Percentiles rank a stretch among this genome's conserved stretches.
Conservation (phyloP, 2,329 filamentous ascomycete species). For the Hypoxylon sp. region DNA sequence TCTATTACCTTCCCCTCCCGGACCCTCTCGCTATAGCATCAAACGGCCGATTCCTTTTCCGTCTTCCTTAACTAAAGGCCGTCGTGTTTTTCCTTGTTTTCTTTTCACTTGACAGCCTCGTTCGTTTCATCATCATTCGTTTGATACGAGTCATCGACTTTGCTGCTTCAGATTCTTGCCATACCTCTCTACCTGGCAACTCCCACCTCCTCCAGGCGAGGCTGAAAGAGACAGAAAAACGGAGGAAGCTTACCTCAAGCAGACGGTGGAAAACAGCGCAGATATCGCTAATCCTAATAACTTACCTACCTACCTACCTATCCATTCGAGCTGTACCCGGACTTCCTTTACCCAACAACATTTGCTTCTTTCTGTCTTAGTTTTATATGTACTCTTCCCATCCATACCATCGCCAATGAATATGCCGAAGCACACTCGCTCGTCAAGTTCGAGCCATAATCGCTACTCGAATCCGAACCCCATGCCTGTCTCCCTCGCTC, state of each 20-base stretch:
- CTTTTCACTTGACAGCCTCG: slow-evolving; percentile 43
- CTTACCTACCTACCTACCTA: slow-evolving; percentile 23
- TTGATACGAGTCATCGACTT: slow-evolving; percentile 59
- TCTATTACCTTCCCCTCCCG: slow-evolving; percentile 51
- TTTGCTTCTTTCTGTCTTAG: slow-evolving; percentile 33
- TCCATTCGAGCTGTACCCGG: slow-evolving; percentile 38
- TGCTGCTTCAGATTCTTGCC: slow-evolving; percentile 33
- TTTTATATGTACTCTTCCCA: slow-evolving; percentile 41
- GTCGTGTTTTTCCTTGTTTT: slow-evolving; percentile 51
- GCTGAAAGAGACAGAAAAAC: slow-evolving; percentile 30
- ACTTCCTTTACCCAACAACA: slow-evolving; percentile 25
- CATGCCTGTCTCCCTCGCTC: slow-evolving; percentile 60
- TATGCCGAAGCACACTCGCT: slow-evolving; percentile 64
- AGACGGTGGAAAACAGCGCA: slow-evolving; percentile 32
- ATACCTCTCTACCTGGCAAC: slow-evolving; percentile 28
- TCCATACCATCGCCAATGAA: slow-evolving; percentile 45
- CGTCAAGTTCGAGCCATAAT: slow-evolving; percentile 58
- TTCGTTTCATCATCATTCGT: slow-evolving; percentile 59
- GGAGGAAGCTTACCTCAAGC: slow-evolving; percentile 20
- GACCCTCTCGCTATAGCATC: slow-evolving; percentile 54
- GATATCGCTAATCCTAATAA: slow-evolving; percentile 52
- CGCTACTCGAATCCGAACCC: slow-evolving; percentile 54
- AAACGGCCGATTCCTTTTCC: slow-evolving; percentile 52
- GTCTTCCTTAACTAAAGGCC: slow-evolving; percentile 52
- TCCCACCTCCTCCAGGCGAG: slow-evolving; percentile 44